Conservation (phyloP, 2,329 filamentous ascomycete genomes). For the Leptosphaerulina australis region DNA sequence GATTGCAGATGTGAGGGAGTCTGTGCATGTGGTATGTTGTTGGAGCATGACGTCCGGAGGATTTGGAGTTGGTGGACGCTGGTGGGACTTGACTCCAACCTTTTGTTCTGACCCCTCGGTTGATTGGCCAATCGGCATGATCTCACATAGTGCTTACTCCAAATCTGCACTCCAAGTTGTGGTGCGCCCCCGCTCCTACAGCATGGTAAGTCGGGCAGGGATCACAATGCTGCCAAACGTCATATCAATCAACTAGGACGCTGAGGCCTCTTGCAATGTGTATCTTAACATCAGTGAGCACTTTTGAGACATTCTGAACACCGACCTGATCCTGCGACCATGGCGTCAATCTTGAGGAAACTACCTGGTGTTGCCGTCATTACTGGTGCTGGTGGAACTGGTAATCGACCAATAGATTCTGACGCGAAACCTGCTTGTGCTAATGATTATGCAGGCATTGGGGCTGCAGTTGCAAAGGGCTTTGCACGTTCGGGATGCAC, state of each 20-base stretch:
- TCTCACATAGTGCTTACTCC: slow-evolving; percentile 9
- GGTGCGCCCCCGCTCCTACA: neutral
- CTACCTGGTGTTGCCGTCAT: slow-evolving; percentile 42
- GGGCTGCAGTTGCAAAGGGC: slow-evolving; percentile 58
- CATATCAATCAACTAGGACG: neutral
- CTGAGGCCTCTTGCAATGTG: neutral
- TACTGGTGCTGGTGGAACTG: slow-evolving; percentile 46
- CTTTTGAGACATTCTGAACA: neutral
- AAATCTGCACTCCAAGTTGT: slow-evolving; percentile 9
- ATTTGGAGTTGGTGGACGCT: neutral
- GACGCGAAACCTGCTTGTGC: neutral
- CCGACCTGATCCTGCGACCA: neutral
- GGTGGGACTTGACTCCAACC: neutral
- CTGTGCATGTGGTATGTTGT: slow-evolving; percentile 30
- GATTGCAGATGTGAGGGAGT: slow-evolving; percentile 33
- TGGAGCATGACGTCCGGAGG: slow-evolving; percentile 27
- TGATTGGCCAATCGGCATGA: slow-evolving; percentile 1
- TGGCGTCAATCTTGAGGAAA: slow-evolving; percentile 13
- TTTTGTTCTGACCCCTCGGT: neutral
- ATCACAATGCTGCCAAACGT: slow-evolving; percentile 1
- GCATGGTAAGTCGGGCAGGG: neutral
- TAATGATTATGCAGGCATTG: slow-evolving; percentile 55
- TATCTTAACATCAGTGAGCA: too few relatives aligned
- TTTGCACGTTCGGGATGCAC: slow-evolving; percentile 60
- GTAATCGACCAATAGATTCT: slow-evolving; percentile 17